Evolutionary conservation across 2,329 filamentous ascomycete species (phyloP).

Genomic region (Colletotrichum sp.): DNA sequence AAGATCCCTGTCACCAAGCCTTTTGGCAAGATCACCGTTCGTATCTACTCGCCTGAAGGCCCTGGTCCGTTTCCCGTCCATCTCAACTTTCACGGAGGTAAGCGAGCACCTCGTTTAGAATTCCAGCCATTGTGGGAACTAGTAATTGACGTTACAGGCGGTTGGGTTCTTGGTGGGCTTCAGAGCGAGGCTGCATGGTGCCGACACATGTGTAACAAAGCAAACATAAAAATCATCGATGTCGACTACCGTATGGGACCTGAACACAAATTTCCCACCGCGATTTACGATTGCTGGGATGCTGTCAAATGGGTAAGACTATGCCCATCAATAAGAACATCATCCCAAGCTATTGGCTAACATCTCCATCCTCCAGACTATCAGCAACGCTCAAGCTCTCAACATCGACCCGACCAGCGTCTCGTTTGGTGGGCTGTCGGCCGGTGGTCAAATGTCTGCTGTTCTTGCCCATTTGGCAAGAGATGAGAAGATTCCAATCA

Average conservation of each 20-base stretch:
- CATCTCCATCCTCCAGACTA: not conserved
- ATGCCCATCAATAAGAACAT: not conserved
- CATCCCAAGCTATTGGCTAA: not conserved
- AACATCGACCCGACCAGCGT: slow-evolving; percentile 25
- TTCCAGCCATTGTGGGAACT: not conserved
- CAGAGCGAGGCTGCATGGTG: slow-evolving; percentile 31
- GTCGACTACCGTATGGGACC: slow-evolving; percentile 32
- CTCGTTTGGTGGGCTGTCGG: slow-evolving; percentile 28
- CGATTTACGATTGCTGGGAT: slow-evolving; percentile 30
- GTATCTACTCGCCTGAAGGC: slow-evolving; percentile 31
- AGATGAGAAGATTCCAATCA: slow-evolving; percentile 32
- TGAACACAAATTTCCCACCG: slow-evolving; percentile 27
- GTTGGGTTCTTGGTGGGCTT: slow-evolving; percentile 29
- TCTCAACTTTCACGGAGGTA: slow-evolving; percentile 30
- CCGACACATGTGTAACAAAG: slow-evolving; percentile 28
- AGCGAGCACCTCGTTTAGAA: not conserved
- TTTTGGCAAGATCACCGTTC: slow-evolving; percentile 25
- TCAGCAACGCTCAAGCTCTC: slow-evolving; percentile 6
- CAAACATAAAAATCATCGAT: slow-evolving; percentile 31
- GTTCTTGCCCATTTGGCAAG: slow-evolving; percentile 38
- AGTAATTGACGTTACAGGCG: slow-evolving; percentile 7
- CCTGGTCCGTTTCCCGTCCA: slow-evolving; percentile 29
- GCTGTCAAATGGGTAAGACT: slow-evolving; percentile 31
- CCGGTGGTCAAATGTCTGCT: slow-evolving; percentile 32
- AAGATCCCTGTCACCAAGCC: slow-evolving; percentile 30